Percentiles rank a stretch among this genome's conserved stretches.
Evolutionary conservation across 164 flowering plant species (phyloP).

Genomic region (Pachysandra terminalis): DNA sequence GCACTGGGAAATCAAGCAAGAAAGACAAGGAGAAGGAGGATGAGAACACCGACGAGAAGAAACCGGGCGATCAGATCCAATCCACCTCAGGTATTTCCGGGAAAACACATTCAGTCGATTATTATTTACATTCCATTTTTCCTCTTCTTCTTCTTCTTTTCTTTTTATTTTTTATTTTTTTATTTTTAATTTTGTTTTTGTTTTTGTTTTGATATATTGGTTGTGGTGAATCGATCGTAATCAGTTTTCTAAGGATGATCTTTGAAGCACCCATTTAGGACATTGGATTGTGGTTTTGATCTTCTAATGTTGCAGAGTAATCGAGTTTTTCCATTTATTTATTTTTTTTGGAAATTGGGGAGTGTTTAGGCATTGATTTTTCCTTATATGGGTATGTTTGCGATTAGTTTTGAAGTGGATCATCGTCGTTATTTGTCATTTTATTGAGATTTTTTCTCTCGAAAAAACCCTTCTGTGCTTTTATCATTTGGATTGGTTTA

Average conservation of each 20-base stretch:
- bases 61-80: conserved; percentile 48
- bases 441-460: too few species aligned
- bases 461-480: not conserved
- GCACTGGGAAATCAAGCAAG: conserved; percentile 53
- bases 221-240: not conserved
- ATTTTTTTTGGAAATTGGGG: not conserved
- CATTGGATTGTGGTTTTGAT: not conserved
- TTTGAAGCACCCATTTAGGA: not conserved
- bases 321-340: not conserved
- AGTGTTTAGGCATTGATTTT: not conserved
- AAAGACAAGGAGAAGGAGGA: conserved; percentile 25
- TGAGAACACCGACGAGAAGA: conserved; percentile 5
- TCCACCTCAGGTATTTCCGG: conserved; percentile 37
- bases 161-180: too few species aligned
- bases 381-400: not conserved
- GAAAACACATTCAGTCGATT: not conserved
- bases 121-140: not conserved
- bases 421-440: not conserved
- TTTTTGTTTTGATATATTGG: too few species aligned
- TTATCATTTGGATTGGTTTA: not conserved
- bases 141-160: not conserved
- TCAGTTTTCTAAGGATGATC: not conserved
- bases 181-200: too few species aligned
- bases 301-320: not conserved
- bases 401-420: not conserved